Evolutionary conservation across 805 yeast genomes (phyloP).

Genomic region (Starmerella riodocensis): DNA sequence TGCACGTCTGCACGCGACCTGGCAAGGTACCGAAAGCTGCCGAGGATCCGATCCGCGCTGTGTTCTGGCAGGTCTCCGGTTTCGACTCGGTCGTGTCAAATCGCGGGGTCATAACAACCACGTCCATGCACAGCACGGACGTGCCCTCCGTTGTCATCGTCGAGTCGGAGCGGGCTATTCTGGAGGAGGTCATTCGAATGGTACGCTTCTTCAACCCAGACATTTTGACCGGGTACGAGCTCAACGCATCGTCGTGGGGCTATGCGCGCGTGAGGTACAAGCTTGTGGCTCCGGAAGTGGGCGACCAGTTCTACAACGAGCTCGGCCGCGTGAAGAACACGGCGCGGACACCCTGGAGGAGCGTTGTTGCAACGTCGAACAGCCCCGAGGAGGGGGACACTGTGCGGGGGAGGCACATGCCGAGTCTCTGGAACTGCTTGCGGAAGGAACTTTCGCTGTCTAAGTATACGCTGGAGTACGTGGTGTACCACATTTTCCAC

Average conservation of each 20-base stretch:
- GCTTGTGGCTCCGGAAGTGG: constrained; percentile 1
- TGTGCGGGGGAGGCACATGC: constrained; percentile 67
- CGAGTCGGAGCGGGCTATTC: constrained; percentile 42
- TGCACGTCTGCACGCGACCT: constrained; percentile 45
- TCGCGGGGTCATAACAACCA: constrained; percentile 9
- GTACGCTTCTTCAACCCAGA: constrained; percentile 72
- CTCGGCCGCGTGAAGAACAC: constrained; percentile 15
- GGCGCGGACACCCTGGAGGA: constrained; percentile 1
- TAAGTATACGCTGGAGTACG: constrained; percentile 64
- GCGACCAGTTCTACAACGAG: constrained; percentile 7
- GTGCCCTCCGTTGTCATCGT: constrained; percentile 2
- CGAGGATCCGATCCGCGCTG: constrained; percentile 42
- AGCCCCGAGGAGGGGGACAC: constrained; percentile 28
- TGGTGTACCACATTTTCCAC: constrained; percentile 55
- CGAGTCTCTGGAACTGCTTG: constrained; percentile 75
- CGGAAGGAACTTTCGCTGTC: constrained; percentile 48
- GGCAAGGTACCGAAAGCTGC: constrained; percentile 52
- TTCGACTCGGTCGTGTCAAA: not conserved
- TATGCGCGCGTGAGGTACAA: constrained; percentile 52
- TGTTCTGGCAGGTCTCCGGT: constrained; percentile 41
- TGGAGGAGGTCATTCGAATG: constrained; percentile 41
- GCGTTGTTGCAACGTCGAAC: constrained; percentile 36
- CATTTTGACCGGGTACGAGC: constrained; percentile 72
- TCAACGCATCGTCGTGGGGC: constrained; percentile 79
- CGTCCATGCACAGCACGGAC: constrained; percentile 1